Percentiles rank a stretch among this genome's conserved stretches.
Conservation (phyloP, 2,329 filamentous ascomycete genomes). For the Fusarium sp. region DNA sequence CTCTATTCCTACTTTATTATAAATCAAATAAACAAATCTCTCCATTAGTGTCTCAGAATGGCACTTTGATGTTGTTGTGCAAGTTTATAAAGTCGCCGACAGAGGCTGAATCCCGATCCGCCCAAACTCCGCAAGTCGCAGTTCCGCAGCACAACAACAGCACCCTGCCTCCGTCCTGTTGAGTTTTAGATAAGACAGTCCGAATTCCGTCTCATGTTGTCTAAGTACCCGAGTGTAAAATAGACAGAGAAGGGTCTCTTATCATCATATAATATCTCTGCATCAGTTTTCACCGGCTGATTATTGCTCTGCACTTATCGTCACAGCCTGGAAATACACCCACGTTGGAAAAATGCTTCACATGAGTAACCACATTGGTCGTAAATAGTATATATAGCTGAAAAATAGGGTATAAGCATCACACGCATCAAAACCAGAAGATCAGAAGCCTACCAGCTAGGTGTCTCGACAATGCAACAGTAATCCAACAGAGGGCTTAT, state of each 20-base stretch:
- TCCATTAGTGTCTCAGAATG: background rate
- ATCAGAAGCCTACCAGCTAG: background rate
- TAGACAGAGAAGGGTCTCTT: background rate
- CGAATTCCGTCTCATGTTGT: background rate
- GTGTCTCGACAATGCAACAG: background rate
- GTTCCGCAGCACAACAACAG: background rate
- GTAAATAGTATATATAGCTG: background rate
- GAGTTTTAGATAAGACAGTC: background rate
- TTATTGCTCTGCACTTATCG: too few species aligned
- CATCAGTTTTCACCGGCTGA: too few species aligned
- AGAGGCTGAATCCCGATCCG: conserved; percentile 3
- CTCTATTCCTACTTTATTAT: background rate
- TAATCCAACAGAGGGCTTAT: background rate
- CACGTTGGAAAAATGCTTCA: too few species aligned
- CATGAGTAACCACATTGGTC: background rate
- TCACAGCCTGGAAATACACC: too few species aligned
- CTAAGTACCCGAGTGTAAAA: background rate
- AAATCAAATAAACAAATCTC: background rate
- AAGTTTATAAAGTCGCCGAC: conserved; percentile 3
- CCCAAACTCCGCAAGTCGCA: background rate
- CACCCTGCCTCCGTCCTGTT: background rate
- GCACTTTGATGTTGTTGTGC: background rate
- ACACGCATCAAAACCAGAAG: background rate
- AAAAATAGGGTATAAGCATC: background rate
- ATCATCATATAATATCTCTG: background rate